A percentile compares a stretch with the other conserved stretches of the same genome.
Conservation (phyloP, 2,329 filamentous ascomycete genomes). For the Sarocladium kiliense region DNA sequence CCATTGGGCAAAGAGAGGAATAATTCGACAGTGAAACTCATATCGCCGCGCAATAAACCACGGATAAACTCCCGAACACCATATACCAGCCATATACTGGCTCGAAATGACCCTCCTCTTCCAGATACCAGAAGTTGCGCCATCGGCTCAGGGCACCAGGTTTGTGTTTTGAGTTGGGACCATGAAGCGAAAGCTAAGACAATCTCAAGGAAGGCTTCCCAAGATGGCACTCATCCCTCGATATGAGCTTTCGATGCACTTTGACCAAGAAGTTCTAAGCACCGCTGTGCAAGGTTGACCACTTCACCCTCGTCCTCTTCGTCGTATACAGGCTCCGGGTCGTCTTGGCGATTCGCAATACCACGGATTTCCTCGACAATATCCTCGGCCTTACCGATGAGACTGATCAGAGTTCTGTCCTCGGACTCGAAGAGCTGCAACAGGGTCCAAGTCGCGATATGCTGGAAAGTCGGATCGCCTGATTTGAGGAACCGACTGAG, state of each 20-base stretch:
- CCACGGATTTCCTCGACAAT: slow-evolving; percentile 87
- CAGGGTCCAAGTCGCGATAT: slow-evolving; percentile 97
- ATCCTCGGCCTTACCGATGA: slow-evolving; percentile 85
- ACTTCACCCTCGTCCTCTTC: slow-evolving; percentile 93
- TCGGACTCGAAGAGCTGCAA: slow-evolving; percentile 94
- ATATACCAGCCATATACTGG: neutral
- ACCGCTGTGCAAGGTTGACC: slow-evolving; percentile 83
- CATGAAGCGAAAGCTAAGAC: neutral
- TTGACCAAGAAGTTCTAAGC: slow-evolving; percentile 79
- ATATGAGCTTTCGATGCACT: slow-evolving; percentile 73
- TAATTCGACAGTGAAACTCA: neutral
- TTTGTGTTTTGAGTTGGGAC: neutral
- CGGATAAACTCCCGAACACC: slow-evolving; percentile 6
- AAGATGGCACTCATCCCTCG: slow-evolving; percentile 55
- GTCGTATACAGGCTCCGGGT: slow-evolving; percentile 78
- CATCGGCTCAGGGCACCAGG: neutral
- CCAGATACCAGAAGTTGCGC: neutral
- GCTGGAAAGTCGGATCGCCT: slow-evolving; percentile 95
- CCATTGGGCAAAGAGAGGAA: neutral
- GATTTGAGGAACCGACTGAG: slow-evolving; percentile 88
- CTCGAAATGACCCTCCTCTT: neutral
- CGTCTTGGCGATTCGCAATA: slow-evolving; percentile 84
- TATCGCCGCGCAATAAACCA: slow-evolving; percentile 1
- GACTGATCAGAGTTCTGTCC: slow-evolving; percentile 79
- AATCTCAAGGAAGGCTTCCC: neutral